Percentiles rank a stretch among this genome's conserved stretches.
phyloP scores from a whole-genome alignment of 2,329 filamentous ascomycete genomes.

The Calonectria hongkongensis region DNA sequence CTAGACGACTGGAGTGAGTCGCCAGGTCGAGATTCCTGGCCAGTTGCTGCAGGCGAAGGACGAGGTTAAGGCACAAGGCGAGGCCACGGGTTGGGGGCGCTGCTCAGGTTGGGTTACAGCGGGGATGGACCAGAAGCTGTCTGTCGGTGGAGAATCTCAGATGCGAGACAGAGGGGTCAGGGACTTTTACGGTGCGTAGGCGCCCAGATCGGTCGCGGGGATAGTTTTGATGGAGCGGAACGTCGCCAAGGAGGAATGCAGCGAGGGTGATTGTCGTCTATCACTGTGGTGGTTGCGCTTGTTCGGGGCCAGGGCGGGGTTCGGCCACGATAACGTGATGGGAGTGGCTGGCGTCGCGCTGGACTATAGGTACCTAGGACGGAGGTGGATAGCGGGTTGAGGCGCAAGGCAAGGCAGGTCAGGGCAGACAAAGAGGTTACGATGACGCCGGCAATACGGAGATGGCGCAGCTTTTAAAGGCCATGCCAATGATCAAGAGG shows the following conservation, averaged over 20 bases:
- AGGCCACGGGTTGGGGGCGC: constrained; percentile 29
- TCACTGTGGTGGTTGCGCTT: constrained; percentile 55
- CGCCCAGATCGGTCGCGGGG: constrained; percentile 36
- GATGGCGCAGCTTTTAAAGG: constrained; percentile 31
- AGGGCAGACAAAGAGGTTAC: constrained; percentile 11
- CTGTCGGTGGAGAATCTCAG: constrained; percentile 37
- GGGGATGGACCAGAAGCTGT: constrained; percentile 29
- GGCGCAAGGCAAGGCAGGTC: constrained; percentile 10
- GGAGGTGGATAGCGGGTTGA: constrained; percentile 23
- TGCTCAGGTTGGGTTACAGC: constrained; percentile 38
- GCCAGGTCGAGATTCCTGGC: constrained; percentile 36
- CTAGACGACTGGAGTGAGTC: constrained; percentile 40
- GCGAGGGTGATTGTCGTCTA: constrained; percentile 45
- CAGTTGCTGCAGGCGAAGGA: constrained; percentile 35
- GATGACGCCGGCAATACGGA: constrained; percentile 6
- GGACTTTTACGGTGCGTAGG: constrained; percentile 14
- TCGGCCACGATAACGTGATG: constrained; percentile 54
- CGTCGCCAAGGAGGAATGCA: constrained; percentile 46
- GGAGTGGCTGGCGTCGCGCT: constrained; percentile 54
- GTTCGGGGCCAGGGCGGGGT: constrained; percentile 54
- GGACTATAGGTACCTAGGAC: constrained; percentile 31
- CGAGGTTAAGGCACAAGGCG: constrained; percentile 33
- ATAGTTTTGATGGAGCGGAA: constrained; percentile 44
- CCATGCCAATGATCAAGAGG: constrained; percentile 17
- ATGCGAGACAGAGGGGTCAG: constrained; percentile 39